A percentile compares a stretch with the other conserved stretches of the same genome.
Evolutionary conservation across 192 early-diverging fungal species (phyloP).

Genomic region (Podila minutissima): DNA sequence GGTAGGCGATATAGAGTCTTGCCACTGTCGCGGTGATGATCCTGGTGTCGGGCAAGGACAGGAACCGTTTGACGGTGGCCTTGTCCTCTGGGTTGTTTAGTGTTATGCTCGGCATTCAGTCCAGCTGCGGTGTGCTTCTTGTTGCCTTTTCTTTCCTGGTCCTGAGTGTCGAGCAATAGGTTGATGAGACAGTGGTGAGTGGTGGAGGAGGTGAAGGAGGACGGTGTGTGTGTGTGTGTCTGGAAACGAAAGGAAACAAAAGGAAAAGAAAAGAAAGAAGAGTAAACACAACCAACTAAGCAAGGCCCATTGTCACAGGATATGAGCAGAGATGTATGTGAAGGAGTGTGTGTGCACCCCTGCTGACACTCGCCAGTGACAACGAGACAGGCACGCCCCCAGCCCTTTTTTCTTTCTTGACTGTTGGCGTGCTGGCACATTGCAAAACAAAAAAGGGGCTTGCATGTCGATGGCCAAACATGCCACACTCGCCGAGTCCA

Average conservation of each 20-base stretch:
- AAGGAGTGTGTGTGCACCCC: too few species aligned
- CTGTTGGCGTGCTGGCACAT: too few species aligned
- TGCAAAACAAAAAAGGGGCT: too few species aligned
- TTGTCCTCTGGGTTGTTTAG: conserved; percentile 70
- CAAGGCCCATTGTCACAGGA: too few species aligned
- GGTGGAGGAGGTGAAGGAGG: not conserved
- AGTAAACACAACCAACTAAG: too few species aligned
- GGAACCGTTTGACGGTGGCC: conserved; percentile 60
- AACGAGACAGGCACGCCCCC: too few species aligned
- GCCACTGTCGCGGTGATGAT: conserved; percentile 82
- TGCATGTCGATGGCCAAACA: too few species aligned
- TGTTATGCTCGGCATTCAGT: conserved; percentile 67
- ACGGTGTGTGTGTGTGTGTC: not conserved
- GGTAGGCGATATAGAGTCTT: conserved; percentile 76
- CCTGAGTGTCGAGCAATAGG: not conserved
- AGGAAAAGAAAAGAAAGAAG: not conserved
- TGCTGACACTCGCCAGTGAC: too few species aligned
- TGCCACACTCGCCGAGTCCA: too few species aligned
- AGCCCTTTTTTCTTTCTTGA: too few species aligned
- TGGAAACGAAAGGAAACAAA: not conserved
- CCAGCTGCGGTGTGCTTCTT: not conserved
- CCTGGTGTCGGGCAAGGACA: conserved; percentile 61
- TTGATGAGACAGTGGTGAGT: not conserved
- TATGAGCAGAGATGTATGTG: too few species aligned
- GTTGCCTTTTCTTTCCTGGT: not conserved